Percentiles rank a stretch among this genome's conserved stretches.
phyloP scores from a whole-genome alignment of 441 rosid genomes.

The Brassica hybrid region DNA sequence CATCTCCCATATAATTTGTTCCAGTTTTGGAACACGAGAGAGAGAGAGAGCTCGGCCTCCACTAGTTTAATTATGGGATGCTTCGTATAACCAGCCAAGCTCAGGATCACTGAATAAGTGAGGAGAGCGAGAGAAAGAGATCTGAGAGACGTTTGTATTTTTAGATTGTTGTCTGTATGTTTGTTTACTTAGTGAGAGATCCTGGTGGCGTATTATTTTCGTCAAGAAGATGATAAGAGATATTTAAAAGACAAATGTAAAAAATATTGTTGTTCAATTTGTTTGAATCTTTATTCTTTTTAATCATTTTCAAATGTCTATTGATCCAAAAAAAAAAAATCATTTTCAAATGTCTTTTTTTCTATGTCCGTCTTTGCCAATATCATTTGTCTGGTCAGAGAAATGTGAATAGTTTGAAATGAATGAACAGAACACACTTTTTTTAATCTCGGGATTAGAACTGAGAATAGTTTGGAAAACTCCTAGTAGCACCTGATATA shows the following conservation, averaged over 20 bases:
- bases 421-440: background rate
- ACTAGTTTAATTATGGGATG: slow-evolving; percentile 11
- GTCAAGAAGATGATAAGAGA: slow-evolving; percentile 16
- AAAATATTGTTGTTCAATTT: slow-evolving; percentile 27
- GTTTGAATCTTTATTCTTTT: slow-evolving; percentile 8
- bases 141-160: slow-evolving; percentile 18
- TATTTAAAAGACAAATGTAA: slow-evolving; percentile 33
- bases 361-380: background rate
- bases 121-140: slow-evolving; percentile 17
- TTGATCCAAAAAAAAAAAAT: no score
- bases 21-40: slow-evolving; percentile 30
- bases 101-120: slow-evolving; percentile 35
- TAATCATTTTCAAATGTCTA: slow-evolving; percentile 1
- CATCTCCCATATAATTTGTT: slow-evolving; percentile 24
- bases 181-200: slow-evolving; percentile 25
- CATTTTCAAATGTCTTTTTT: background rate
- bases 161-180: slow-evolving; percentile 29
- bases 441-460: background rate
- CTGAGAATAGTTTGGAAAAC: background rate
- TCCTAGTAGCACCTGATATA: no score
- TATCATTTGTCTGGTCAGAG: slow-evolving; percentile 2
- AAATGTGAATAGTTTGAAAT: no score
- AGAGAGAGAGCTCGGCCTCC: slow-evolving; percentile 9
- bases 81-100: slow-evolving; percentile 31
- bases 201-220: slow-evolving; percentile 31